Evolutionary conservation across 225 moss, liverwort and hornwort species (phyloP).

Genomic region (Bryoerythrophyllum caledonicum): DNA sequence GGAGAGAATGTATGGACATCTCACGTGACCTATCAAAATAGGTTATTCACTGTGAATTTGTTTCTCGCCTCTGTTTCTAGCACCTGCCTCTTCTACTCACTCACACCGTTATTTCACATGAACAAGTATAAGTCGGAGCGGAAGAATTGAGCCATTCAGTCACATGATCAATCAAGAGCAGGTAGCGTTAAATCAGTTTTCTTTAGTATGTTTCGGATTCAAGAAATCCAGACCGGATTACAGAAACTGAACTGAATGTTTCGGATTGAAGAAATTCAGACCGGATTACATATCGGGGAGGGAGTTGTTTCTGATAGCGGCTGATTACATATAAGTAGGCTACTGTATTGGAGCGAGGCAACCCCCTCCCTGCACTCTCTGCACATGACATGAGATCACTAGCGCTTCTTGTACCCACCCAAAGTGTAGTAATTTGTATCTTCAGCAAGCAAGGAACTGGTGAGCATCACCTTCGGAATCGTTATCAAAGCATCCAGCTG

Average conservation of each 20-base stretch:
- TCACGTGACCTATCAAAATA: neutral
- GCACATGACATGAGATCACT: neutral
- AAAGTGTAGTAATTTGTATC: neutral
- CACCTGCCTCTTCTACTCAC: too few species aligned
- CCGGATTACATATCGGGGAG: neutral
- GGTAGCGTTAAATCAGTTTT: too few species aligned
- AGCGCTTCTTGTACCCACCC: neutral
- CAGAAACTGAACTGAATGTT: too few species aligned
- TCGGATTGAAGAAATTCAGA: neutral
- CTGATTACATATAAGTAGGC: neutral
- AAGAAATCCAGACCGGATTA: neutral
- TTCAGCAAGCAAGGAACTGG: neutral
- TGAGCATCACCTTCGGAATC: neutral
- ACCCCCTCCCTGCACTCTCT: neutral
- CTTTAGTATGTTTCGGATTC: neutral
- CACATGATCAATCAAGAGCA: neutral
- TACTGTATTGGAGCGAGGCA: neutral
- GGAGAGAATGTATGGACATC: too few species aligned
- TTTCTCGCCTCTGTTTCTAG: neutral
- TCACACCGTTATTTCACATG: too few species aligned
- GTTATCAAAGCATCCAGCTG: neutral
- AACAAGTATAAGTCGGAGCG: too few species aligned
- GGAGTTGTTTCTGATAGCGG: constrained; percentile 1
- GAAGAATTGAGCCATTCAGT: too few species aligned
- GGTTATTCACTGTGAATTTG: neutral